Conservation (phyloP, 208 protist species). For the Herpetomonas muscarum region DNA sequence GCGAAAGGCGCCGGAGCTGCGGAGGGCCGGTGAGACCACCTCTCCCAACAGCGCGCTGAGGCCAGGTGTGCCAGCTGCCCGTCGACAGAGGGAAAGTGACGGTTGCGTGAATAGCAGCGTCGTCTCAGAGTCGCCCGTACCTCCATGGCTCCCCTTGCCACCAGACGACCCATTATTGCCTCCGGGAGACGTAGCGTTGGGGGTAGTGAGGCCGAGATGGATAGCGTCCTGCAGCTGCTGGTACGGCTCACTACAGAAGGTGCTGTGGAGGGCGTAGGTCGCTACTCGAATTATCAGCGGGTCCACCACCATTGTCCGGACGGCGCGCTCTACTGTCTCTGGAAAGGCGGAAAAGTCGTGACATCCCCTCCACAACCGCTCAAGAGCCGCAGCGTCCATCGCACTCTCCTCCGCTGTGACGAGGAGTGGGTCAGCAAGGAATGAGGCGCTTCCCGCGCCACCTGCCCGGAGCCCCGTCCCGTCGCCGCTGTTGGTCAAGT, state of each 20-base stretch:
- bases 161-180: too few relatives aligned
- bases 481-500: not conserved
- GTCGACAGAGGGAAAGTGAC: not conserved
- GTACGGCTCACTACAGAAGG: constrained; percentile 1
- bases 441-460: not conserved
- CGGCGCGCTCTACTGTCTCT: not conserved
- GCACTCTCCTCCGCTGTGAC: not conserved
- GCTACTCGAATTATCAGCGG: not conserved
- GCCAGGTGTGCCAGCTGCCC: constrained; percentile 12
- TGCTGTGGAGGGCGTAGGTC: constrained; percentile 3
- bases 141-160: not conserved
- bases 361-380: not conserved
- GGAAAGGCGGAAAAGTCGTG: not conserved
- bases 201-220: not conserved
- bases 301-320: not conserved
- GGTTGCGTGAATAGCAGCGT: not conserved
- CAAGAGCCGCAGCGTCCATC: not conserved
- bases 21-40: constrained; percentile 59
- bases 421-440: not conserved
- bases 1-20: constrained; percentile 44
- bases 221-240: constrained; percentile 2
- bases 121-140: not conserved
- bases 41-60: constrained; percentile 39
- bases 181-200: not conserved
- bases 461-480: not conserved